Evolutionary conservation across 208 protist genomes (phyloP), one percentile per base, ranked within the genome.

Genomic region (Wallacemonas sp.): DNA sequence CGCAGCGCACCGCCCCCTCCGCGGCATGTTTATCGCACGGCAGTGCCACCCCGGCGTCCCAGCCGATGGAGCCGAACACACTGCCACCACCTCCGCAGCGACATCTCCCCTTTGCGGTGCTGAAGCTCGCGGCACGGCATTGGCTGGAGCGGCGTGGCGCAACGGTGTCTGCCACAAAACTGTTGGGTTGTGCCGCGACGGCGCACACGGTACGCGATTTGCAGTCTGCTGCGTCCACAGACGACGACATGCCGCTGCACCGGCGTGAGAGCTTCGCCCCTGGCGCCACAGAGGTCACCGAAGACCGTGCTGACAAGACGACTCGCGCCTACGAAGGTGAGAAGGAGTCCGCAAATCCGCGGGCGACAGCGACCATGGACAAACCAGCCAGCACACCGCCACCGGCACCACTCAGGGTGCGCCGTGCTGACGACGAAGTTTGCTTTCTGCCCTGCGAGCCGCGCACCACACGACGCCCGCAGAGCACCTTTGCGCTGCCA

Each of bases 401-500:
- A n/a, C n/a, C n/a, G n/a, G n/a, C n/a, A n/a, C n/a, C n/a, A n/a
- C n/a, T n/a, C n/a, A n/a, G n/a, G n/a, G n/a, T n/a, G 37, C 29
- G 27, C 57, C 21, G 32, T 2, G 15, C 15, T 34, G 33, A 48
- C 54, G 29, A 54, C 5, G 29, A 54, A 39, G 17, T 63, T 37
- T 34, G 36, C 39, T 88, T 91, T 41, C 65, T 73, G 15, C 68
- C 85, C 10, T 79, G 66, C 27, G 66, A 73, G 12, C 63, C 78
- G 13, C 81, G 77, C 36, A 60, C 71, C 36, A 64, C 59, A 17
- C 63, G 53, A 3, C 76, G 70, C 8, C 52, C 24, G n/a, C 38
- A 71, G 38, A 82, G 87, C 30, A 64, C 66, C 4, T 84, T 91
- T 29, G 27, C 19, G 3, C 73, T 91, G 15, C 71, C 85, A 12